phyloP scores from a whole-genome alignment of 345 rosid species.

The Salix exigua region DNA sequence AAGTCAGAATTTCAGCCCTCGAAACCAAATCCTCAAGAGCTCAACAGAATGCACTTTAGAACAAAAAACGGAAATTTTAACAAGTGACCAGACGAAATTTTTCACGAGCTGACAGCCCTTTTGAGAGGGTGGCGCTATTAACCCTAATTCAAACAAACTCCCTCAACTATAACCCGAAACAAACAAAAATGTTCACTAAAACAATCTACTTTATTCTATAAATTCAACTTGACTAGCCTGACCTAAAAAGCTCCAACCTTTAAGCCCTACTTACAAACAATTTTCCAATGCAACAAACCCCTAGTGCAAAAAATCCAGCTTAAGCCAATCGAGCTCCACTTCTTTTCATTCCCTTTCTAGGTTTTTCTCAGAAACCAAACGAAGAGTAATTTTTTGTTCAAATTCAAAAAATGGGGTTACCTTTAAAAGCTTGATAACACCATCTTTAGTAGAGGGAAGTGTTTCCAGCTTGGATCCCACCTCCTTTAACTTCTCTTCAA shows the following conservation, averaged over 20 bases:
- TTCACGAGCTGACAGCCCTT: not conserved
- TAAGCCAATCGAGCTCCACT: not conserved
- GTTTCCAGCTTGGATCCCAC: conserved; percentile 85
- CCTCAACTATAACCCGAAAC: not conserved
- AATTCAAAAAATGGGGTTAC: conserved; percentile 34
- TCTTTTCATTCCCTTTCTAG: not conserved
- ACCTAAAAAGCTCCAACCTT: not conserved
- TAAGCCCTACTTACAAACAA: not conserved
- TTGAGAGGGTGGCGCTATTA: not conserved
- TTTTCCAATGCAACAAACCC: not conserved
- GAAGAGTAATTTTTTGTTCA: not conserved
- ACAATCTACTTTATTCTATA: not conserved
- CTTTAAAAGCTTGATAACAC: conserved; percentile 78
- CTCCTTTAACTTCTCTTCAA: conserved; percentile 64
- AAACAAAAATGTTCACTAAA: not conserved
- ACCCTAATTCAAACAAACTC: conserved; percentile 25
- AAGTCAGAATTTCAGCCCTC: not conserved
- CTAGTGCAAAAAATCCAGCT: not conserved
- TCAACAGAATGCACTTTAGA: not conserved
- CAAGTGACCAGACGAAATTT: not conserved
- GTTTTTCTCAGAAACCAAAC: conserved; percentile 5
- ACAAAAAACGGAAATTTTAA: not conserved
- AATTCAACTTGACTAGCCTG: not conserved
- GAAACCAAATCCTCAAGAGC: not conserved
- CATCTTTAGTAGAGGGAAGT: conserved; percentile 68